phyloP scores from a whole-genome alignment of 2,329 filamentous ascomycete species.

The Cercospora sp. region DNA sequence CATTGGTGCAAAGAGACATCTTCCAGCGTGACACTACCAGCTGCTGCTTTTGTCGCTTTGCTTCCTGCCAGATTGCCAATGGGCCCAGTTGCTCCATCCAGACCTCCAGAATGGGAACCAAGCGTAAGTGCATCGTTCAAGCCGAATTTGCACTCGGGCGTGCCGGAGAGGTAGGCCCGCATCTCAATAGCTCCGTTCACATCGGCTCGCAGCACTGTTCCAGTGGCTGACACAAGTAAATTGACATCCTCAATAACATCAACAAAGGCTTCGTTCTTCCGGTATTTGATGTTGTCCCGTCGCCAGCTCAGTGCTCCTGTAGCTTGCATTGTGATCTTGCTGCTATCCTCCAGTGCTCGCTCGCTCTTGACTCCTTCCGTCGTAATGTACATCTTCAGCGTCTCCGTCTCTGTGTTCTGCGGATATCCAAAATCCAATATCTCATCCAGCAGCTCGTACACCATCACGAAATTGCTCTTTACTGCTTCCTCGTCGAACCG shows the following conservation, averaged over 20 bases:
- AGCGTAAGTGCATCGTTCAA: slow-evolving; percentile 92
- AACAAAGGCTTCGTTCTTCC: slow-evolving; percentile 99
- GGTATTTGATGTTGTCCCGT: slow-evolving; percentile 95
- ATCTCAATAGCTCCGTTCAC: slow-evolving; percentile 98
- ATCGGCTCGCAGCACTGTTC: slow-evolving; percentile 90
- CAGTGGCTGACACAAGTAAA: slow-evolving; percentile 96
- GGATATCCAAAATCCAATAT: slow-evolving; percentile 99
- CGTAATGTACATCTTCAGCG: slow-evolving; percentile 99
- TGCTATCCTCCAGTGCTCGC: slow-evolving; percentile 79
- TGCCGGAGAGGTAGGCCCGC: slow-evolving; percentile 95
- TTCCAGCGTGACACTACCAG: slow-evolving; percentile 91
- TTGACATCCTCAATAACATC: slow-evolving; percentile 99
- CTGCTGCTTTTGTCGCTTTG: slow-evolving; percentile 92
- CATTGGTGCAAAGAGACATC: slow-evolving; percentile 99
- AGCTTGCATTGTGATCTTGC: slow-evolving; percentile 98
- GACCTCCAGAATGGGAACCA: slow-evolving; percentile 56
- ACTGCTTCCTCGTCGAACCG: slow-evolving; percentile 99
- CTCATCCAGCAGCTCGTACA: slow-evolving; percentile 96
- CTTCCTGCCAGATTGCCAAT: slow-evolving; percentile 76
- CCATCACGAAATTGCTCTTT: slow-evolving; percentile 99
- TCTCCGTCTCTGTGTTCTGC: slow-evolving; percentile 98
- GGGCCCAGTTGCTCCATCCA: slow-evolving; percentile 58
- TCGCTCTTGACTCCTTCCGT: slow-evolving; percentile 97
- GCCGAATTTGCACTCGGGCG: slow-evolving; percentile 97
- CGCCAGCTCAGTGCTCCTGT: slow-evolving; percentile 96